Evolutionary conservation across 371 early-diverging fungal genomes (phyloP).

Genomic region (Encephalitozoon cuniculi): DNA sequence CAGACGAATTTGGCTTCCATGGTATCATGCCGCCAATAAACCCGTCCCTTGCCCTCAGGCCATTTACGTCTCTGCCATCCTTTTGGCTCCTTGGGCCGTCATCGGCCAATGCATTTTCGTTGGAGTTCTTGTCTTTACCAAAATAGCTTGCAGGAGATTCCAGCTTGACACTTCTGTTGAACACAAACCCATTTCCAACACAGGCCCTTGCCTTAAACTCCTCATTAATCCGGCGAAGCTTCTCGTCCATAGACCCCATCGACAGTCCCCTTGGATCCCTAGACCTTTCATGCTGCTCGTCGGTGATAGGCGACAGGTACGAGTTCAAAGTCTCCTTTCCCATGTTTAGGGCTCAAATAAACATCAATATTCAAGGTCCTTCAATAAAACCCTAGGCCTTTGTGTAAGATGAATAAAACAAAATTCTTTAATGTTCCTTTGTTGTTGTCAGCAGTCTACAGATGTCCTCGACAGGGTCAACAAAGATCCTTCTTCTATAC

Average conservation of each 20-base stretch:
- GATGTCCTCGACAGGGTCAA: background rate
- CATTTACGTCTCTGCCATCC: background rate
- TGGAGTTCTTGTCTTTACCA: background rate
- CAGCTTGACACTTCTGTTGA: background rate
- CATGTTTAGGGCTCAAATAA: constrained; percentile 7
- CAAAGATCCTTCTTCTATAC: background rate
- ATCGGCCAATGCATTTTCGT: background rate
- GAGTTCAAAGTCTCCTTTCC: background rate
- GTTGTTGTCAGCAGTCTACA: background rate
- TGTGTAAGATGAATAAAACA: background rate
- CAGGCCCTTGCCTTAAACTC: background rate
- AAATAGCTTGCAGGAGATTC: background rate
- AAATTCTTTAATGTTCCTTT: background rate
- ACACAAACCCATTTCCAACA: constrained; percentile 4
- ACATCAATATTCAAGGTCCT: background rate
- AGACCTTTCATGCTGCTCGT: background rate
- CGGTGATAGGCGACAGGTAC: background rate
- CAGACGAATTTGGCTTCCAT: background rate
- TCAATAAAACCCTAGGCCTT: background rate
- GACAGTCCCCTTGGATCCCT: background rate
- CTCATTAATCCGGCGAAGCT: background rate
- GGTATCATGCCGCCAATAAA: constrained; percentile 5
- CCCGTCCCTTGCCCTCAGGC: background rate
- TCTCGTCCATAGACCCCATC: constrained; percentile 5
- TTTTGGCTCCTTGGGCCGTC: too few species aligned